These are phyloP conservation scores for Cyberlindnera euphorbiae DNA, from an alignment of 805 yeast genomes.

Conservation along the genomic window DNA sequence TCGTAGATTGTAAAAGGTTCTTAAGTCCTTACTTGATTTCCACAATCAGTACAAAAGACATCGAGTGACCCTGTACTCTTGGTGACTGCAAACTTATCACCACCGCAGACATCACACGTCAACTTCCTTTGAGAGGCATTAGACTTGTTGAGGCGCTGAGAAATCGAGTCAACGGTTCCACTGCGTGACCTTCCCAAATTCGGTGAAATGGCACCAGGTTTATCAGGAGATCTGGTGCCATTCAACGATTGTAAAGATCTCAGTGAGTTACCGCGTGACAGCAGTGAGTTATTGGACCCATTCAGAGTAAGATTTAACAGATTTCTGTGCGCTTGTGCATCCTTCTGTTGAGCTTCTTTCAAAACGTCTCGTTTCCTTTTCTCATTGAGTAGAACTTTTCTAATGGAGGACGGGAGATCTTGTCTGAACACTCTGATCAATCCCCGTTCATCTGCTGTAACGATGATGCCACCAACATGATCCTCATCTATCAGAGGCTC, in stretches of 20 bases:
- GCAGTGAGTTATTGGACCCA: constrained; percentile 14
- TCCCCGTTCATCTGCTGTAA: constrained; percentile 75
- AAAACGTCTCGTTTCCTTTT: constrained; percentile 6
- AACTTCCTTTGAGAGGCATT: constrained; percentile 3
- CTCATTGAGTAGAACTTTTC: constrained; percentile 32
- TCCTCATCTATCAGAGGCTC: constrained; percentile 25
- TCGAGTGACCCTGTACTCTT: constrained; percentile 11
- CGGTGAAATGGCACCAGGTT: background rate
- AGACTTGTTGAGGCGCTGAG: constrained; percentile 3
- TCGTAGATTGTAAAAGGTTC: no score
- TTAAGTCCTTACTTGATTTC: constrained; percentile 20
- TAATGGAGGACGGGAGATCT: constrained; percentile 55
- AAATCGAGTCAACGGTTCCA: constrained; percentile 17
- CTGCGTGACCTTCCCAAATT: constrained; percentile 16
- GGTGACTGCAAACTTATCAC: constrained; percentile 23
- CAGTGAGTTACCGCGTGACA: constrained; percentile 15
- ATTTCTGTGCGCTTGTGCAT: constrained; percentile 2
- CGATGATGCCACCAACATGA: constrained; percentile 46
- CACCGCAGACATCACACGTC: constrained; percentile 24
- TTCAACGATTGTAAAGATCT: constrained; percentile 1
- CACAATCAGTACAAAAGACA: constrained; percentile 26
- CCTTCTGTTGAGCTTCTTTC: background rate
- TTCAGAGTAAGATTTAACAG: constrained; percentile 14
- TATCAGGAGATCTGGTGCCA: background rate
- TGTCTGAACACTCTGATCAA: constrained; percentile 72